Percentiles rank a stretch among this genome's conserved stretches.
Conservation (phyloP, 2,329 filamentous ascomycete species). For the Exserohilum rostratum region DNA sequence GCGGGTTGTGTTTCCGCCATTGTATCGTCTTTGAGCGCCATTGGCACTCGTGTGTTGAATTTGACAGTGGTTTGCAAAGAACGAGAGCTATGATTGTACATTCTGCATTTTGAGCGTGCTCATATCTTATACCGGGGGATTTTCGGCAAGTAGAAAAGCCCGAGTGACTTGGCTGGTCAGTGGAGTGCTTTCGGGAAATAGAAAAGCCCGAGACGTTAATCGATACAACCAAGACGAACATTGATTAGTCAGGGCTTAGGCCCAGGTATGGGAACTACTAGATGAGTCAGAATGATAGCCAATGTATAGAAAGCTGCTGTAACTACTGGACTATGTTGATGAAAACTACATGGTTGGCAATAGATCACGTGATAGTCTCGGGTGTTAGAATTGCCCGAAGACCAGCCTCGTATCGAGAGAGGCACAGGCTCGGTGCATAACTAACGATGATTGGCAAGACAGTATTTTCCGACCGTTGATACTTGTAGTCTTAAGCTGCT, state of each 20-base stretch:
- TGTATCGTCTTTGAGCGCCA: background rate
- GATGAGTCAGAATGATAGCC: too few relatives aligned
- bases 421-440: background rate
- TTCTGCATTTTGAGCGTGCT: too few relatives aligned
- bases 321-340: background rate
- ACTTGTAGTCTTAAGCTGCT: too few relatives aligned
- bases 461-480: too few relatives aligned
- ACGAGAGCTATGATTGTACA: too few relatives aligned
- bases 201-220: slow-evolving; percentile 1
- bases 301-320: background rate
- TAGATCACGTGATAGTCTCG: slow-evolving; percentile 2
- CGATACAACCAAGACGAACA: too few relatives aligned
- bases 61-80: too few relatives aligned
- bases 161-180: background rate
- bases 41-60: background rate
- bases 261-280: background rate
- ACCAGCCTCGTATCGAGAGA: background rate
- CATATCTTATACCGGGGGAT: background rate
- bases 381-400: slow-evolving; percentile 10
- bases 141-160: background rate
- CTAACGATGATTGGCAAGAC: too few relatives aligned
- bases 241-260: background rate
- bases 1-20: background rate
- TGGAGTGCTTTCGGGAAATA: slow-evolving; percentile 5
- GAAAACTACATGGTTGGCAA: too few relatives aligned